Evolutionary conservation across 352 stramenopile species (phyloP).

Genomic region (Globisporangium spinosum): DNA sequence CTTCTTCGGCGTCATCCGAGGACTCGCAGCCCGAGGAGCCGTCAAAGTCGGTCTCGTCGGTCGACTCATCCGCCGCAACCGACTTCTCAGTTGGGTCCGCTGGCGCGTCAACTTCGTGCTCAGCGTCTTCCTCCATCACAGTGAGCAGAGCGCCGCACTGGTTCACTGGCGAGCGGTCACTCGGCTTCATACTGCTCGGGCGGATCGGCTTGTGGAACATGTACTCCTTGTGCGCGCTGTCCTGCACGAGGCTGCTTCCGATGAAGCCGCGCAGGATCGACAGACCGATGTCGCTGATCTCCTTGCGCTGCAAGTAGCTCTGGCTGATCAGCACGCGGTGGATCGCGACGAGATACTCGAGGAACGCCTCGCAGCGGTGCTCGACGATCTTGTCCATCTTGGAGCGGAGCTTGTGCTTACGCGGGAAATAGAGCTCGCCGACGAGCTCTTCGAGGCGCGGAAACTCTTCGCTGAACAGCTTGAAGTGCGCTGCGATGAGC

Average conservation of each 20-base stretch:
- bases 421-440: conserved; percentile 63
- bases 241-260: conserved; percentile 50
- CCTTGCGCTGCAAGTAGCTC: conserved; percentile 45
- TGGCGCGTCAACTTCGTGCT: conserved; percentile 27
- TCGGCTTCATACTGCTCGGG: conserved; percentile 37
- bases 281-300: conserved; percentile 57
- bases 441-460: conserved; percentile 38
- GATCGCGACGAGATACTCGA: conserved; percentile 57
- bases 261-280: conserved; percentile 71
- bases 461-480: conserved; percentile 49
- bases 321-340: conserved; percentile 65
- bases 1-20: conserved; percentile 31
- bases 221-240: conserved; percentile 55
- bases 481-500: conserved; percentile 53
- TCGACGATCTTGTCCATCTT: conserved; percentile 52
- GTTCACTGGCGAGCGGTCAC: conserved; percentile 47
- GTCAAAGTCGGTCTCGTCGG: conserved; percentile 29
- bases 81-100: conserved; percentile 14
- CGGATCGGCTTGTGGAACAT: conserved; percentile 49
- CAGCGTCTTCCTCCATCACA: conserved; percentile 52
- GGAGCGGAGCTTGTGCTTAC: conserved; percentile 59
- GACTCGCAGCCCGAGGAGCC: conserved; percentile 31
- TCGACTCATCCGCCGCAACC: conserved; percentile 24
- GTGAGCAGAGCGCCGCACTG: conserved; percentile 62
- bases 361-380: conserved; percentile 59